phyloP scores from a whole-genome alignment of 148 eudicot species.

The Bassia scoparia region DNA sequence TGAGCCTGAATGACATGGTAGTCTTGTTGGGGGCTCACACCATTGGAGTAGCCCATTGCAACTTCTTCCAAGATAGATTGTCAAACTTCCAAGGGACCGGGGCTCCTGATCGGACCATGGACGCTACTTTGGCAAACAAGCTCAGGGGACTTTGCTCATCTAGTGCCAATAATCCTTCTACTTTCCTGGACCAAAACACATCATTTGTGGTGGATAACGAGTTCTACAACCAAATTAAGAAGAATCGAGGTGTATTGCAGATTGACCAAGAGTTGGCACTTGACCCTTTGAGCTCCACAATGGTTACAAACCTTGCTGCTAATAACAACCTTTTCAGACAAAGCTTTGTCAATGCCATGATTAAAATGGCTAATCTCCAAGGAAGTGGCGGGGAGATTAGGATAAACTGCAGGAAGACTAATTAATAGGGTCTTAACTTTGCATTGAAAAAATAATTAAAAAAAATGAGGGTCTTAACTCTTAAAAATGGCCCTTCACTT shows the following conservation, averaged over 20 bases:
- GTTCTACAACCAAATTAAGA: conserved; percentile 21
- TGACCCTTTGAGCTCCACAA: conserved; percentile 10
- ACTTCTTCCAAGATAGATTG: conserved; percentile 17
- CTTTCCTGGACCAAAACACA: conserved; percentile 25
- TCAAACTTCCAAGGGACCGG: conserved; percentile 24
- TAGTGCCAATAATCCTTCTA: not conserved
- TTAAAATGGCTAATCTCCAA: conserved; percentile 23
- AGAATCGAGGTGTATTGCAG: conserved; percentile 12
- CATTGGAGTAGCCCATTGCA: conserved; percentile 26
- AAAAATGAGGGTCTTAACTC: too few species aligned
- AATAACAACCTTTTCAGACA: conserved; percentile 15
- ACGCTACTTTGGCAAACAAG: conserved; percentile 5
- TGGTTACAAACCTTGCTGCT: conserved; percentile 17
- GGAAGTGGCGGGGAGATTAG: conserved; percentile 24
- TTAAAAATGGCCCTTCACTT: too few species aligned
- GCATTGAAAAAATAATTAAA: too few species aligned
- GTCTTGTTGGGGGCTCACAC: conserved; percentile 26
- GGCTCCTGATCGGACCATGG: conserved; percentile 18
- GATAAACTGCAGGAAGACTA: conserved; percentile 14
- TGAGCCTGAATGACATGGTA: conserved; percentile 23
- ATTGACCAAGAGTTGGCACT: conserved; percentile 26
- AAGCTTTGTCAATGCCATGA: conserved; percentile 22
- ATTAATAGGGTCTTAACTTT: not conserved
- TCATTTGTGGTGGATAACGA: conserved; percentile 27
- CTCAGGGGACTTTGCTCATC: conserved; percentile 7